These are phyloP conservation scores for Apiospora sp. DNA, from an alignment of 2,329 filamentous ascomycete genomes.

Conservation along the genomic window DNA sequence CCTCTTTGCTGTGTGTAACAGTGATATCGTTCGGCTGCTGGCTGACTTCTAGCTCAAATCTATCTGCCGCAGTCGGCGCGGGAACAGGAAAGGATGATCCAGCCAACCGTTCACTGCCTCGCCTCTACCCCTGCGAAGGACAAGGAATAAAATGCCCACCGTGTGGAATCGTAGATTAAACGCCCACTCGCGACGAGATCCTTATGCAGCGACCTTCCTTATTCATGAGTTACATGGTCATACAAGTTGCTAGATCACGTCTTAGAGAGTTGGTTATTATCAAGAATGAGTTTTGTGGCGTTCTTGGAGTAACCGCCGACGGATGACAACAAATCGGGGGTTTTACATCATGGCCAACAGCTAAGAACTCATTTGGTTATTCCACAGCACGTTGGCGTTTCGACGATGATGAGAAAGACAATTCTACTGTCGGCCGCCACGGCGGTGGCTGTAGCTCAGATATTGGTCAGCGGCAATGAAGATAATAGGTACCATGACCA, in stretches of 20 bases:
- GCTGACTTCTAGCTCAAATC: neutral
- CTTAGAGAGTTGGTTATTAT: neutral
- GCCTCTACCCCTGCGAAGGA: neutral
- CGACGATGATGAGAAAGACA: neutral
- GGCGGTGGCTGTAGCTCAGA: neutral
- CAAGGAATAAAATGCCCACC: neutral
- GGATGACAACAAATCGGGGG: neutral
- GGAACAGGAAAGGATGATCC: conserved; percentile 13
- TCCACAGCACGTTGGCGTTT: too few species aligned
- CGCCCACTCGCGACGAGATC: neutral
- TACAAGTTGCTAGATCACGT: neutral
- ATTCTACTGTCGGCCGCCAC: neutral
- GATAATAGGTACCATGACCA: neutral
- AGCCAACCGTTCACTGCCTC: neutral
- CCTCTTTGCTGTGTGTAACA: neutral
- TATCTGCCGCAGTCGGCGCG: conserved; percentile 1
- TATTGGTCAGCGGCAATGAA: neutral
- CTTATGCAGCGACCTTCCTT: neutral
- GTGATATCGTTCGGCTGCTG: neutral
- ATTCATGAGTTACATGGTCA: neutral
- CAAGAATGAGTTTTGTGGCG: neutral
- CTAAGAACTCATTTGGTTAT: neutral
- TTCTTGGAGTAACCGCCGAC: neutral
- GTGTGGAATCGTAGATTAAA: neutral
- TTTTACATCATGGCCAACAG: neutral